Conservation (phyloP, 202 grass and related monocot genomes). For the Panicum virgatum region DNA sequence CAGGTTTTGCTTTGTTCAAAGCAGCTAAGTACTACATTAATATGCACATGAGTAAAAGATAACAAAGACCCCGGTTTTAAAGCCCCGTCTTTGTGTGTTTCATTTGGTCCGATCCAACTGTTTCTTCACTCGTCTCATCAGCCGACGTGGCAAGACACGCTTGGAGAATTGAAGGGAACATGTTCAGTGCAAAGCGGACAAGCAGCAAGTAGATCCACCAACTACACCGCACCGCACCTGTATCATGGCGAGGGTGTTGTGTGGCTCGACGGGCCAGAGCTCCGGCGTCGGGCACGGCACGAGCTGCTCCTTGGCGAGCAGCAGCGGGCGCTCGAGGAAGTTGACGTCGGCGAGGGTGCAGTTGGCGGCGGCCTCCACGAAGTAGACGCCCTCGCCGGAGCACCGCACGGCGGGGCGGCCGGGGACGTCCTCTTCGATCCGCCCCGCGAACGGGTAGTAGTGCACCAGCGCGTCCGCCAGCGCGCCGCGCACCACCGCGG, state of each 20-base stretch:
- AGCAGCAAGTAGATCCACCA: background rate
- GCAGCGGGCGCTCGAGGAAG: slow-evolving; percentile 78
- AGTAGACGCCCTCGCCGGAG: slow-evolving; percentile 74
- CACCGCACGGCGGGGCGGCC: slow-evolving; percentile 62
- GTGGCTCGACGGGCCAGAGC: slow-evolving; percentile 61
- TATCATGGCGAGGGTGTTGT: slow-evolving; percentile 84
- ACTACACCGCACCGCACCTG: slow-evolving; percentile 46
- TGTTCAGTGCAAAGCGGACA: background rate
- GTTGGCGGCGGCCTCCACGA: slow-evolving; percentile 79
- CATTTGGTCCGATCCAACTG: background rate
- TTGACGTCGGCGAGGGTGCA: slow-evolving; percentile 91
- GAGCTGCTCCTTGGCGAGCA: slow-evolving; percentile 71
- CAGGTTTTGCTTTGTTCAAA: background rate
- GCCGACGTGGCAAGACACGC: background rate
- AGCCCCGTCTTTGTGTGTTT: background rate
- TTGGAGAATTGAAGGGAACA: background rate
- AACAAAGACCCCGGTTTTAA: background rate
- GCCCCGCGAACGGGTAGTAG: slow-evolving; percentile 82
- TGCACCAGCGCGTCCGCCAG: slow-evolving; percentile 67
- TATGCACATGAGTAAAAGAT: background rate
- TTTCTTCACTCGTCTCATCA: background rate
- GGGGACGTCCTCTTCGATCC: slow-evolving; percentile 52
- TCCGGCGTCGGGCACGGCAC: slow-evolving; percentile 68
- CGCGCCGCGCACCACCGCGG: slow-evolving; percentile 58
- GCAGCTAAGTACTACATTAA: background rate